Evolutionary conservation across 768 basidiomycete species (phyloP).

Genomic region (Tricholoma terreum): DNA sequence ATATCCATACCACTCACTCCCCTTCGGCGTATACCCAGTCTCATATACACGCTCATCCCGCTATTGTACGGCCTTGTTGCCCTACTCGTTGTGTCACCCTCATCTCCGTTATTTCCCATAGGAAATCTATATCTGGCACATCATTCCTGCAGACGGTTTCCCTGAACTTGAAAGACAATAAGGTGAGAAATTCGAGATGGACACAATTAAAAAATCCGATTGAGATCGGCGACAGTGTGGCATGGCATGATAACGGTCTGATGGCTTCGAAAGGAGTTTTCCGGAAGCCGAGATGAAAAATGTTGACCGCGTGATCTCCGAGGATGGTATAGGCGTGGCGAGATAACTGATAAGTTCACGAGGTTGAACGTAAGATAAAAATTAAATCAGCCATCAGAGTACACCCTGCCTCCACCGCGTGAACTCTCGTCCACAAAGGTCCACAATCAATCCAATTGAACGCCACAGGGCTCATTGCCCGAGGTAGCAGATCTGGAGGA

Average conservation of each 20-base stretch:
- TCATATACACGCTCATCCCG: not conserved
- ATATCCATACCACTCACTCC: slow-evolving; percentile 13
- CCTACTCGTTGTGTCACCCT: not conserved
- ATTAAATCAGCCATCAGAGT: slow-evolving; percentile 3
- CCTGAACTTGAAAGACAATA: slow-evolving; percentile 8
- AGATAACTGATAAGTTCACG: not conserved
- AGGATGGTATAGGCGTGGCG: not conserved
- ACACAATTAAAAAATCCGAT: slow-evolving; percentile 3
- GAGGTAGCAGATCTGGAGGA: not conserved
- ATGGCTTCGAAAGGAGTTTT: not conserved
- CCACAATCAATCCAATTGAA: not conserved
- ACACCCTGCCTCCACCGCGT: not conserved
- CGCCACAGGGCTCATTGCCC: not conserved
- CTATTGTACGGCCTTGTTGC: slow-evolving; percentile 1
- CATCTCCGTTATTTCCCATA: not conserved
- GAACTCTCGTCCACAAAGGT: not conserved
- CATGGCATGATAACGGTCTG: slow-evolving; percentile 1
- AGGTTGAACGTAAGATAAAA: not conserved
- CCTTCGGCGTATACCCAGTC: slow-evolving; percentile 2
- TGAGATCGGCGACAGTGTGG: slow-evolving; percentile 8
- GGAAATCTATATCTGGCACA: not conserved
- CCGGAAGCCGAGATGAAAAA: not conserved
- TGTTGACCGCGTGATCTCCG: slow-evolving; percentile 4
- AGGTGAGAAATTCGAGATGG: slow-evolving; percentile 8
- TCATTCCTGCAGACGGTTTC: not conserved